phyloP scores from a whole-genome alignment of 1,139 yeast species.

The Neolecta irregularis region DNA sequence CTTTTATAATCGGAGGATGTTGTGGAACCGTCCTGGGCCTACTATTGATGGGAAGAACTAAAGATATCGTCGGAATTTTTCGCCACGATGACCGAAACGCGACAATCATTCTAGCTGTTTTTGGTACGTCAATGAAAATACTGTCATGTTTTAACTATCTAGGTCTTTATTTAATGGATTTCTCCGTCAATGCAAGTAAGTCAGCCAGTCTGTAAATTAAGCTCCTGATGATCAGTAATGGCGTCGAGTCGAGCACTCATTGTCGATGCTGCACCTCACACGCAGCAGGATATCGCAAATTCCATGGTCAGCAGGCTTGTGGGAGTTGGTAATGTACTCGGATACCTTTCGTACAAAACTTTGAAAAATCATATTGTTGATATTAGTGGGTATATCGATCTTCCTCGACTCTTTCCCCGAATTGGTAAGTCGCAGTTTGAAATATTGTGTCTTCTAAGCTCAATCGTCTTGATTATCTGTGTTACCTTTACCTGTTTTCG shows the following conservation, averaged over 20 bases:
- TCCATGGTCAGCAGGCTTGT: conserved; percentile 66
- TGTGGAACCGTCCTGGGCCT: conserved; percentile 32
- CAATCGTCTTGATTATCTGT: conserved; percentile 27
- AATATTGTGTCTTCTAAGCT: conserved; percentile 33
- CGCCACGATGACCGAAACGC: conserved; percentile 12
- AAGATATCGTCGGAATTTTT: conserved; percentile 24
- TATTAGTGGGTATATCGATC: conserved; percentile 30
- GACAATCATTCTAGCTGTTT: conserved; percentile 33
- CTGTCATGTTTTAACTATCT: too few relatives aligned
- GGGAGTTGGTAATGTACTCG: conserved; percentile 40
- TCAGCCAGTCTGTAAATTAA: conserved; percentile 23
- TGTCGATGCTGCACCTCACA: conserved; percentile 39
- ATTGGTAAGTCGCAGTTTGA: conserved; percentile 39
- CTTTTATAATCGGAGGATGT: conserved; percentile 41
- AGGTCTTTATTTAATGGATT: conserved; percentile 39
- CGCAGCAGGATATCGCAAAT: conserved; percentile 42
- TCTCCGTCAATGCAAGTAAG: conserved; percentile 33
- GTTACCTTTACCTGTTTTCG: conserved; percentile 29
- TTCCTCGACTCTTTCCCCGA: conserved; percentile 25
- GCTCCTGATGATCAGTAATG: conserved; percentile 27
- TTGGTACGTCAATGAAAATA: too few relatives aligned
- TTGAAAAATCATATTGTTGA: too few relatives aligned
- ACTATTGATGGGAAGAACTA: conserved; percentile 34
- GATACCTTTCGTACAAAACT: too few relatives aligned
- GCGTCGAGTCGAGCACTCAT: conserved; percentile 46